Percentiles rank a stretch among this genome's conserved stretches.
Evolutionary conservation across 345 rosid species (phyloP).

Genomic region (Raphanus sativus): DNA sequence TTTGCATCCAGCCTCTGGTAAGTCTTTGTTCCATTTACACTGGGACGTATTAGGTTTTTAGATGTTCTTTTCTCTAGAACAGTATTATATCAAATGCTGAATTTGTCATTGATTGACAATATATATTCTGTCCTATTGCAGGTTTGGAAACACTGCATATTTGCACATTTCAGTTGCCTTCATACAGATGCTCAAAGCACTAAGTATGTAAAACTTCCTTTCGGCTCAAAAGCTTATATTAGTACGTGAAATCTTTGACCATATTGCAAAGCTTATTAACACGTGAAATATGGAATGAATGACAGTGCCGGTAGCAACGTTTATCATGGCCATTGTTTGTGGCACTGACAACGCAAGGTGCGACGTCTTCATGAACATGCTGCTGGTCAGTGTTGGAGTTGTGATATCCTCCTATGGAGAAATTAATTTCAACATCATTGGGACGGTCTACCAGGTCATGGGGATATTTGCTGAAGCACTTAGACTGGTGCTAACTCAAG

Average conservation of each 20-base stretch:
- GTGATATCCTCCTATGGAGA: constrained; percentile 94
- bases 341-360: constrained; percentile 93
- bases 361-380: constrained; percentile 86
- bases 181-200: constrained; percentile 97
- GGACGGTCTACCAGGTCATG: constrained; percentile 90
- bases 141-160: constrained; percentile 96
- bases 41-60: not conserved
- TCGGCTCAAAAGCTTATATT: constrained; percentile 1
- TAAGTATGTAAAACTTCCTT: constrained; percentile 59
- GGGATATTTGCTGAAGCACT: constrained; percentile 98
- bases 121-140: constrained; percentile 34
- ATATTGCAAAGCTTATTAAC: constrained; percentile 10
- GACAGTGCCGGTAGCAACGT: constrained; percentile 98
- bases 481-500: constrained; percentile 92
- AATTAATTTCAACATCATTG: constrained; percentile 84
- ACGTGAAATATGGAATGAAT: constrained; percentile 35
- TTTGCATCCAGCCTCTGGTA: constrained; percentile 99
- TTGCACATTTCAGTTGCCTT: constrained; percentile 90
- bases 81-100: not conserved
- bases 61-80: not conserved
- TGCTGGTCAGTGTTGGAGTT: constrained; percentile 96
- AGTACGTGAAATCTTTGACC: constrained; percentile 7
- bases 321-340: constrained; percentile 76
- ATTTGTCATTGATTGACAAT: not conserved
- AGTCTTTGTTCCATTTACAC: constrained; percentile 36